Evolutionary conservation across 768 basidiomycete species (phyloP), one percentile per base, ranked within the genome.

Genomic region (Lyophyllum decastes): DNA sequence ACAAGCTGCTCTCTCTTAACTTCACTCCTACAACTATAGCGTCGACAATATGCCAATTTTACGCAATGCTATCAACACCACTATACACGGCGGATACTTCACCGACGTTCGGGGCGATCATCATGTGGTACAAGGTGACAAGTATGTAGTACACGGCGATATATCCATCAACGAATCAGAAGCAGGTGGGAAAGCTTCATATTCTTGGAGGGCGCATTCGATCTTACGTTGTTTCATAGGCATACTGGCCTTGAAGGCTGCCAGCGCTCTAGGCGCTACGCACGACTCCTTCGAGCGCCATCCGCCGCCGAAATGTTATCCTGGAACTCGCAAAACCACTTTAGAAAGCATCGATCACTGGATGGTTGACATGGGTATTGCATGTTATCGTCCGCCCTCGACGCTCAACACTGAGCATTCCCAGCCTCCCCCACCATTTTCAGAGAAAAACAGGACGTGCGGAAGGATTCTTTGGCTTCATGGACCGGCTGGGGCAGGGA

Each of bases 401-500:
- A 14, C 4, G 16, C 16, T 14, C 8, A 38, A 14, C 8, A 16
- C 8, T 14, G 35, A 38, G 7, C 4, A 16, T 3, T 14, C 24
- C 16, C 7, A n/a, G 2, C 14, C 14, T 26, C 4, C 11, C 2
- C 16, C 14, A n/a, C 11, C 35, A 16, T 38, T 14, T 9, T 16
- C 35, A 16, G 35, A 16, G 4, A 16, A 38, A 3, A 16, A 3
- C 7, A 2, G 17, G 9, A 7, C 4, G 2, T 5, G 2, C 7
- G 27, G 27, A 27, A 24, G 33, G 1, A 44, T 64, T 17, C 55
- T 55, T 16, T 66, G 65, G 65, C 40, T 66, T 3, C 43, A 52
- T 35, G 64, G 66, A 2, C 51, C 52, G n/a, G 63, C 66, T 55
- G 66, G 64, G 19, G 59, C 59, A 8, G 66, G 66, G 5, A 67